Evolutionary conservation across 2,329 filamentous ascomycete species (phyloP).

Genomic region (Cercospora zeae-maydis): DNA sequence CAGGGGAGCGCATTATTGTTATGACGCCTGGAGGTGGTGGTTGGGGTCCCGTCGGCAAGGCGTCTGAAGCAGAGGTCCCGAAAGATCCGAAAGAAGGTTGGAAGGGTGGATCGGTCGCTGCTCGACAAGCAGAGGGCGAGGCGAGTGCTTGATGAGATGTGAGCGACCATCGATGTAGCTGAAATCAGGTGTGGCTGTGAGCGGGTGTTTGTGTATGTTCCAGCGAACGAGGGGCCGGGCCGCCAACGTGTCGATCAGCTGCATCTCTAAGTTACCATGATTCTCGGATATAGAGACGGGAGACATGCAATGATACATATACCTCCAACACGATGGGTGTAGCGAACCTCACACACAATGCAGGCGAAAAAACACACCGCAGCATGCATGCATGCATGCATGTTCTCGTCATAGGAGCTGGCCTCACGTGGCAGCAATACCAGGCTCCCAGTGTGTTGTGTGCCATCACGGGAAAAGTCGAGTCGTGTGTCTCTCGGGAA

Average conservation of each 20-base stretch:
- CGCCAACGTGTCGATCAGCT: neutral
- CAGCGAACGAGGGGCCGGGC: neutral
- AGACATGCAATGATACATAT: no score
- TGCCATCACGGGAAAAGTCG: neutral
- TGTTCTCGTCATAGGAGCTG: neutral
- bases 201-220: neutral
- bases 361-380: neutral
- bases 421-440: neutral
- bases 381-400: neutral
- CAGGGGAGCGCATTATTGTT: slow-evolving; percentile 74
- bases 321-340: no score
- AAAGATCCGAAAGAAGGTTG: slow-evolving; percentile 59
- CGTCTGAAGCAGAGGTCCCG: slow-evolving; percentile 45
- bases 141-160: slow-evolving; percentile 37
- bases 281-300: no score
- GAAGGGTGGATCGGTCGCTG: slow-evolving; percentile 58
- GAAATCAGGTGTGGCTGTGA: neutral
- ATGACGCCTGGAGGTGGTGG: slow-evolving; percentile 75
- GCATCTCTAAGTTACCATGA: neutral
- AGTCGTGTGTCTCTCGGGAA: neutral
- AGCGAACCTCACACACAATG: no score
- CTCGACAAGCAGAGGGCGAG: slow-evolving; percentile 53
- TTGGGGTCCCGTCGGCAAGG: slow-evolving; percentile 62
- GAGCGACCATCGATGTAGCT: neutral
- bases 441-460: neutral